Evolutionary conservation across 1,284 basidiomycete species (phyloP), one percentile per base, ranked within the genome.

Genomic region (Dichomitus squalens): DNA sequence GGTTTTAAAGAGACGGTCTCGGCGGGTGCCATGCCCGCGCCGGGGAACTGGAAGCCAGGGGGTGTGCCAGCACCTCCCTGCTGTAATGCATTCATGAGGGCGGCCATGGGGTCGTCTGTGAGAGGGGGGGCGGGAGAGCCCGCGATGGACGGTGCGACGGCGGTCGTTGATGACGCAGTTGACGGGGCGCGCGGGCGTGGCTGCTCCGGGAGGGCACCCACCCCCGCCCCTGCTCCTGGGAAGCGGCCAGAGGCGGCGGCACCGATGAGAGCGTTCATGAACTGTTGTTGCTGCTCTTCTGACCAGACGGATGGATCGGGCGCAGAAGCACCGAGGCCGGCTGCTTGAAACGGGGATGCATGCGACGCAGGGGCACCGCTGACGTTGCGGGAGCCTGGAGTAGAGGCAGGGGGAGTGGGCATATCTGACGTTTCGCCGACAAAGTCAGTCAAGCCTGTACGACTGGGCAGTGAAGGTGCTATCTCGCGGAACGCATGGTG

Each of bases 221-320:
- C 51, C 41, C 57, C 34, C 4, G 61, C 51, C 41, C 57, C 34
- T 18, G 44, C 38, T 5, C 62, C 48, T 11, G 56, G 51, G 23
- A 58, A 31, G 20, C 34, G 38, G 16, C 56, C 56, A 27, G 56
- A 53, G 1, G 56, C 56, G 21, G 61, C 67, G 20, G 70, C 72
- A 36, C 75, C 75, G 77, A 88, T 79, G 38, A 91, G 73, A 2
- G 86, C 84, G 57, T 81, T 80, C 70, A 90, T 74, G 61, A 90
- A 79, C 64, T 86, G 83, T 53, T 75, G 75, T 64, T 88, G 87
- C 59, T 88, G 84, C 58, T 88, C 84, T 50, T 81, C 73, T 9
- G 83, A 80, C 87, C 85, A 89, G 20, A 79, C 79, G 1, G 82
- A 79, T 0, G 83, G 79, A 64, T 86, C 82, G 2, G 78, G 72